phyloP scores from a whole-genome alignment of 768 basidiomycete genomes.

The Neoboletus magnificus region DNA sequence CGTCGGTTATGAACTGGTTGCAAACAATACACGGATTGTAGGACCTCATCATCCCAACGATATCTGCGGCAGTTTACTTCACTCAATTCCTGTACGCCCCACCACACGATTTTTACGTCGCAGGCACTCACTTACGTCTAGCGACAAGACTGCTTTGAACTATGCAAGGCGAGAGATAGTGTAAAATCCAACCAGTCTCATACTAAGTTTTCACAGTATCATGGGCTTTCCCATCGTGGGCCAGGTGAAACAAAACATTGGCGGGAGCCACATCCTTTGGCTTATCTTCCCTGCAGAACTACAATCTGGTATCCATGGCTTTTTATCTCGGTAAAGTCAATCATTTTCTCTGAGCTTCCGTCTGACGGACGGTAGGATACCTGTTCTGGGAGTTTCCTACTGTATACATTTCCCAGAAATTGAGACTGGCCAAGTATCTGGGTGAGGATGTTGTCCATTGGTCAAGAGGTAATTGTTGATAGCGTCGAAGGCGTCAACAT shows the following conservation, averaged over 20 bases:
- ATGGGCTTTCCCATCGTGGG: constrained; percentile 67
- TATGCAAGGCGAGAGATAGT: constrained; percentile 52
- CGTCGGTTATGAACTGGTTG: neutral
- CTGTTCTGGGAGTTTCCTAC: constrained; percentile 65
- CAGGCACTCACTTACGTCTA: constrained; percentile 20
- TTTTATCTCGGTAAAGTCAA: constrained; percentile 54
- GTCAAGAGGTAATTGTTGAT: neutral
- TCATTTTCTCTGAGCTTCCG: neutral
- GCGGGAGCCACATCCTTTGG: neutral
- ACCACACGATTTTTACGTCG: neutral
- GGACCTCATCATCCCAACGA: constrained; percentile 52
- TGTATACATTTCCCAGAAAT: constrained; percentile 61
- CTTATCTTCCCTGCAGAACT: constrained; percentile 38
- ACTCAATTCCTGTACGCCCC: constrained; percentile 56
- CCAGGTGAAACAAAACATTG: constrained; percentile 37
- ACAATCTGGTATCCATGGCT: constrained; percentile 60
- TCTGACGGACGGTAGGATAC: constrained; percentile 38
- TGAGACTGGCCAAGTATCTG: constrained; percentile 58
- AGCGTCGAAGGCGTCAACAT: constrained; percentile 48
- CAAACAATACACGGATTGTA: constrained; percentile 12
- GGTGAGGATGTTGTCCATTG: constrained; percentile 33
- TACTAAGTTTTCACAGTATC: constrained; percentile 37
- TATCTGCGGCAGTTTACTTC: constrained; percentile 66
- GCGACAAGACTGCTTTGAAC: constrained; percentile 68
- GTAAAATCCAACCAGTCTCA: neutral